Base-by-base conservation (phyloP, 2,329 filamentous ascomycete species). In the Myriosclerotinia duriaeana region DNA sequence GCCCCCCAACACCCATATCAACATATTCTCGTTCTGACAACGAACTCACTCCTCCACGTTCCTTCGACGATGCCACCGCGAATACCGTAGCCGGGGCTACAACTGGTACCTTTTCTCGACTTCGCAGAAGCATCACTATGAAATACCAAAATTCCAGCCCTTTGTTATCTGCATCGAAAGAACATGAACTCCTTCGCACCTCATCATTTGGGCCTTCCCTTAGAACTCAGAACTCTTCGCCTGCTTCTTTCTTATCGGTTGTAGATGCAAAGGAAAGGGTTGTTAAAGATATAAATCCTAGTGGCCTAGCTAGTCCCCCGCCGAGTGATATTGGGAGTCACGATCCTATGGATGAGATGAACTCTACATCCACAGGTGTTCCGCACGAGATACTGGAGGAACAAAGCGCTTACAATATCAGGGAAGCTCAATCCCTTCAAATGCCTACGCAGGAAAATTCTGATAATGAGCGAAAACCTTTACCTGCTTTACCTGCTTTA, bases 1-100 rank as follows among this genome's bases (percentile, higher is more conserved):
- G 66, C 22, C 68, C 68, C 15, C 66, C 66, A 38, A 68, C 68
- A 38, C 66, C 68, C 20, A 58, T 69, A 58, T 69, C 68, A 15
- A 26, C 63, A 15, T 69, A 69, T 44, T 69, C 68, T 17, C 50
- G 56, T 34, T 69, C 68, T 40, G 68, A 69, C 36, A 66, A 55
- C 17, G 58, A 65, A 15, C 40, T 66, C 9, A 69, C 68, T 14
- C 68, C 68, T 48, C 68, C 64, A 53, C 54, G 64, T 40, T 20
- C 54, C 38, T 65, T 60, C n/a, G 44, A 61, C 20, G 54, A 65
- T 20, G 1, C 64, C 9, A 26, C 44, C 2, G 22, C 53, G 5
- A 56, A 40, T 4, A 64, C 36, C 22, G 20, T 30, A 11, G 36
- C 44, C 9, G 55, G 44, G 52, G 38, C 55, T 42, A 22, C 64